A percentile compares a stretch with the other conserved stretches of the same genome.
These are phyloP conservation scores for Mrakiaceae sp. DNA, from an alignment of 1,284 basidiomycete genomes.

Conservation along the genomic window DNA sequence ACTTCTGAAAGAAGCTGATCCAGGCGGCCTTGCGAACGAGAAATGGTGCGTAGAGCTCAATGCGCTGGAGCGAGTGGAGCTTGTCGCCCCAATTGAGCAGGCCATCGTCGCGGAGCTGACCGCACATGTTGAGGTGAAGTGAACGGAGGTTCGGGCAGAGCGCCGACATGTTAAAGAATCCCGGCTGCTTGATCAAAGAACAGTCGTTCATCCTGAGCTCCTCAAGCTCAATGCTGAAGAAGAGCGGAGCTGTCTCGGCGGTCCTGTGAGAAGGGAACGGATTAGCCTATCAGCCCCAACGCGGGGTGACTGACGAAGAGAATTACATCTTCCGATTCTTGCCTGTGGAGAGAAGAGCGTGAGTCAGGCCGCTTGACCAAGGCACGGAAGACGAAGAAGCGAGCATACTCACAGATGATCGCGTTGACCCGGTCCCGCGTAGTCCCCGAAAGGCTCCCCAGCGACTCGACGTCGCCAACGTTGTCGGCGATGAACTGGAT, in stretches of 20 bases:
- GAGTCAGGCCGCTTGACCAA: neutral
- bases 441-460: conserved; percentile 71
- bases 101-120: conserved; percentile 62
- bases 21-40: conserved; percentile 67
- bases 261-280: conserved; percentile 40
- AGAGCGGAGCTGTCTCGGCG: conserved; percentile 62
- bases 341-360: neutral
- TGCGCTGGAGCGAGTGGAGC: conserved; percentile 52
- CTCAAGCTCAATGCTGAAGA: conserved; percentile 63
- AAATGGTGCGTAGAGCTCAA: conserved; percentile 83
- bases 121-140: conserved; percentile 76
- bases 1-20: conserved; percentile 58
- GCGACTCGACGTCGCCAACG: conserved; percentile 79
- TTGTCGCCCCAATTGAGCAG: conserved; percentile 52
- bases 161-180: conserved; percentile 54
- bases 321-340: conserved; percentile 75
- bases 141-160: conserved; percentile 69
- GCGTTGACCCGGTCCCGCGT: conserved; percentile 74
- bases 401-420: conserved; percentile 47
- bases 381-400: neutral
- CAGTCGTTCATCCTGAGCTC: conserved; percentile 76
- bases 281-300: neutral
- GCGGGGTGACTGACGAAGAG: neutral
- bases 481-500: conserved; percentile 75
- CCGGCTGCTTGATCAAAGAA: conserved; percentile 59